Conservation (phyloP, 345 rosid genomes). For the Eucalyptus pumila region DNA sequence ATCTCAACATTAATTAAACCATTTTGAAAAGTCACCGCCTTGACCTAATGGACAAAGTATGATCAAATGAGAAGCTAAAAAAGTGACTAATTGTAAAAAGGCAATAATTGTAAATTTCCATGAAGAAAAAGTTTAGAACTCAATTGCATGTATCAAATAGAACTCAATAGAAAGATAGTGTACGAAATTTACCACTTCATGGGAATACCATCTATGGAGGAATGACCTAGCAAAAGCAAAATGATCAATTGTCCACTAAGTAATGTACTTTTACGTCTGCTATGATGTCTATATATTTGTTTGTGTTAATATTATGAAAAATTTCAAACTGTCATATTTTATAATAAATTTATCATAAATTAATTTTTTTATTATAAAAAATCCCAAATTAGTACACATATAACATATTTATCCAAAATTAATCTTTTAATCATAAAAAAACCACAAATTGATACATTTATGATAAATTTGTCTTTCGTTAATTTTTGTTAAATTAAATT, state of each 20-base stretch:
- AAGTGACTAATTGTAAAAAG: neutral
- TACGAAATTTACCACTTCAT: neutral
- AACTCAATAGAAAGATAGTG: neutral
- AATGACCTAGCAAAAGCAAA: neutral
- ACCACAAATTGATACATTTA: fast-evolving
- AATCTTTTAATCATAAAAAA: no score
- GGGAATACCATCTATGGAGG: neutral
- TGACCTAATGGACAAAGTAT: neutral
- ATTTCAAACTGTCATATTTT: fast-evolving
- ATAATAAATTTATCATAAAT: no score
- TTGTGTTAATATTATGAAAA: no score
- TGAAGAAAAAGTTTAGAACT: neutral
- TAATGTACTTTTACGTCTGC: neutral
- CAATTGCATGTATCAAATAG: neutral
- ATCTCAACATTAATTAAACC: neutral
- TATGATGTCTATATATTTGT: neutral
- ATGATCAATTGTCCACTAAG: neutral
- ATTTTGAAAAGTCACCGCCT: neutral
- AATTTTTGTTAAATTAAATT: no score
- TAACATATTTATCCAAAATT: fast-evolving
- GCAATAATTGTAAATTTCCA: neutral
- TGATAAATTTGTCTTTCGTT: no score
- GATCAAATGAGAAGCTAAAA: neutral
- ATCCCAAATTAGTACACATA: fast-evolving
- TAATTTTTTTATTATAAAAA: no score